A percentile compares a stretch with the other conserved stretches of the same genome.
Conservation (phyloP, 2,329 filamentous ascomycete species). For the Ophidiomyces ophidiicola region DNA sequence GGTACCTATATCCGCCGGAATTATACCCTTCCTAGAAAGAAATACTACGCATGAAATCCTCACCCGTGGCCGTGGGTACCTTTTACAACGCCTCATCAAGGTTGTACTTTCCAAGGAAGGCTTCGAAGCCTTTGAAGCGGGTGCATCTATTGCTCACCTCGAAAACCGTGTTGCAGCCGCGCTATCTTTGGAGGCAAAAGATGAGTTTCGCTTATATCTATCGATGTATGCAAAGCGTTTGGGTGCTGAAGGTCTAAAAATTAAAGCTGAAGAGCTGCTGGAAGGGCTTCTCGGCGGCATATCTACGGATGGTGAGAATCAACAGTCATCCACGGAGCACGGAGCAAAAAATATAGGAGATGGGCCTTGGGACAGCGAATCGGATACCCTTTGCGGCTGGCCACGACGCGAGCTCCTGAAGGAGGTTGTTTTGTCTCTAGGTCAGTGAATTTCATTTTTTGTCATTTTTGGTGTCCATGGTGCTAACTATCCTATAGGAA, state of each 20-base stretch:
- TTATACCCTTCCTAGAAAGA: constrained; percentile 84
- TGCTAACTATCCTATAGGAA: constrained; percentile 49
- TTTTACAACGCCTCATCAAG: constrained; percentile 84
- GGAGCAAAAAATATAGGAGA: constrained; percentile 22
- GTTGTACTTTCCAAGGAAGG: constrained; percentile 75
- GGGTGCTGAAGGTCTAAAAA: constrained; percentile 72
- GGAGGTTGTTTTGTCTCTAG: constrained; percentile 83
- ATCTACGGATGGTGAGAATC: constrained; percentile 44
- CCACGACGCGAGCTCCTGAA: constrained; percentile 74
- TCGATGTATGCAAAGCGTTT: constrained; percentile 96
- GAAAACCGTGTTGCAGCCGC: constrained; percentile 91
- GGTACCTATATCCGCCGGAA: constrained; percentile 64
- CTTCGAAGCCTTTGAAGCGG: constrained; percentile 82
- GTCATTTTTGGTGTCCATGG: constrained; percentile 6
- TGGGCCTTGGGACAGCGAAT: constrained; percentile 52
- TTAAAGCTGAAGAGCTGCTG: constrained; percentile 86
- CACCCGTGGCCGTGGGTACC: constrained; percentile 81
- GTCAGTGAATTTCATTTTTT: constrained; percentile 42
- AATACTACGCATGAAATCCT: constrained; percentile 91
- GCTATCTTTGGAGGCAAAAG: constrained; percentile 67
- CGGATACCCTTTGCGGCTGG: constrained; percentile 77
- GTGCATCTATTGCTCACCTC: constrained; percentile 82
- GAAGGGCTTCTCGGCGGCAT: constrained; percentile 66
- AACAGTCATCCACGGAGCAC: constrained; percentile 32
- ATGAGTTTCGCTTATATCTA: constrained; percentile 91